Evolutionary conservation across 2,329 filamentous ascomycete genomes (phyloP).

Genomic region (Curvularia sp.): DNA sequence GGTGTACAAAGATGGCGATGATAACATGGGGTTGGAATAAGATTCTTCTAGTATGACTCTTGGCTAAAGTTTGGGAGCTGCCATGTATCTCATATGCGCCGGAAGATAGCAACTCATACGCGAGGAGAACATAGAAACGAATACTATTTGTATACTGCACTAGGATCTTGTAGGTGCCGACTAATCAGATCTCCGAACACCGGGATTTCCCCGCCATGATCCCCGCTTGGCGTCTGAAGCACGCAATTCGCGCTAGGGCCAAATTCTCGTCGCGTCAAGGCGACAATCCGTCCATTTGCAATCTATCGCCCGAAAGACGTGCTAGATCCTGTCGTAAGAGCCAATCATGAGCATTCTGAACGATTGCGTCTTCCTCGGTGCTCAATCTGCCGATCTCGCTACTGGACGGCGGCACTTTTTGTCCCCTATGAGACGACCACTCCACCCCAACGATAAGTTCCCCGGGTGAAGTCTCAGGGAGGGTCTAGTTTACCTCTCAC

Average conservation of each 20-base stretch:
- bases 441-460: conserved; percentile 16
- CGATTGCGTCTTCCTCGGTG: conserved; percentile 37
- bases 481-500: conserved; percentile 16
- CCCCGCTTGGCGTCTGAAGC: conserved; percentile 19
- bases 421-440: conserved; percentile 21
- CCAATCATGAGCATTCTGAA: conserved; percentile 39
- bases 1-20: background rate
- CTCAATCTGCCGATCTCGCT: conserved; percentile 41
- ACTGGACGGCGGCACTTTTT: conserved; percentile 26
- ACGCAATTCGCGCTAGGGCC: conserved; percentile 41
- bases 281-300: conserved; percentile 33
- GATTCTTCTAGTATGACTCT: background rate
- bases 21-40: background rate
- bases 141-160: background rate
- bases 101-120: background rate
- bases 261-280: conserved; percentile 37
- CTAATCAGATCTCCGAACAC: conserved; percentile 32
- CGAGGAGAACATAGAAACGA: background rate
- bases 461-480: conserved; percentile 26
- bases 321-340: conserved; percentile 19
- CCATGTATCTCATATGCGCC: background rate
- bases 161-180: background rate
- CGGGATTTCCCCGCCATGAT: conserved; percentile 24
- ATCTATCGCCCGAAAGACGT: conserved; percentile 36
- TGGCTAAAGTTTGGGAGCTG: background rate